A percentile compares a stretch with the other conserved stretches of the same genome.
Conservation (phyloP, 2,329 filamentous ascomycete genomes). For the Neospermospora avenae region DNA sequence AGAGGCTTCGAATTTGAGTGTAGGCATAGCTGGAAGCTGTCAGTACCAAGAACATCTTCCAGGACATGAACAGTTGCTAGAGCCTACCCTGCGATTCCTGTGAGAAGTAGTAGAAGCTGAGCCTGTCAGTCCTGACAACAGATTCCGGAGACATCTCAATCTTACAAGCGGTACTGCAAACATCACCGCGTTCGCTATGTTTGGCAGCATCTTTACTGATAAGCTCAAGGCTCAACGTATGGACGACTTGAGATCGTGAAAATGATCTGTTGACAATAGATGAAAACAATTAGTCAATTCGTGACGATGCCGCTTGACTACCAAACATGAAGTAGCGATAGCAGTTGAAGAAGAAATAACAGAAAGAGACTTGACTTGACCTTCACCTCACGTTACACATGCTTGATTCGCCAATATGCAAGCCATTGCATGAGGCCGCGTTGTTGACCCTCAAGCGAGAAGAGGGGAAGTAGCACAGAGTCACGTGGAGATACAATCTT, state of each 20-base stretch:
- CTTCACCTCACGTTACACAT: too few relatives aligned
- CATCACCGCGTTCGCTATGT: conserved; percentile 14
- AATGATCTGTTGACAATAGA: background rate
- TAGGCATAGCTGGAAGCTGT: conserved; percentile 29
- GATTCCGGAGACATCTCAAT: background rate
- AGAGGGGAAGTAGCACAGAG: background rate
- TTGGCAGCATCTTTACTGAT: conserved; percentile 12
- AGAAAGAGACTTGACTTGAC: background rate
- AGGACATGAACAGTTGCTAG: background rate
- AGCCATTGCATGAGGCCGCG: background rate
- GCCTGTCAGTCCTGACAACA: conserved; percentile 10
- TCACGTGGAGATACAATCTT: background rate
- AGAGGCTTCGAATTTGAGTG: conserved; percentile 30
- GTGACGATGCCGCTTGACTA: background rate
- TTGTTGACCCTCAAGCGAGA: background rate
- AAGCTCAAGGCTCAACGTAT: background rate
- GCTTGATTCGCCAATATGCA: background rate
- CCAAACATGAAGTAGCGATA: background rate
- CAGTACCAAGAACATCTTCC: conserved; percentile 4
- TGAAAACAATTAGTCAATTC: background rate
- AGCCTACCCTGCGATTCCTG: conserved; percentile 29
- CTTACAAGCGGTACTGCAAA: conserved; percentile 28
- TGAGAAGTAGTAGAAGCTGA: conserved; percentile 29
- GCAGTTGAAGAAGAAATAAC: background rate
- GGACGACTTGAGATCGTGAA: background rate